Base-by-base conservation (phyloP, 1,139 yeast species). In the Diutina scorzettiae region DNA sequence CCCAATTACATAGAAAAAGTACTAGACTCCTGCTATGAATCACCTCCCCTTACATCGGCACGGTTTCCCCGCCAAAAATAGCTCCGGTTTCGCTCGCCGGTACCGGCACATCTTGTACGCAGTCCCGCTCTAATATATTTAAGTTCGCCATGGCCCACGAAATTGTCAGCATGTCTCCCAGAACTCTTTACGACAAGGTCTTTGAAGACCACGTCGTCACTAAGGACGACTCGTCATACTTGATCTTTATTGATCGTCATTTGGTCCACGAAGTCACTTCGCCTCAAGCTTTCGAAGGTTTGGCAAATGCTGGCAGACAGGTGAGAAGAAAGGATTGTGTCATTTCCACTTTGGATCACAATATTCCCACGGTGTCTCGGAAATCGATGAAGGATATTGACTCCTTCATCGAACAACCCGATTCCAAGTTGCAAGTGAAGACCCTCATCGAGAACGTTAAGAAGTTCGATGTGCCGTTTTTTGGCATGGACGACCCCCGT, bases 261-360 rank as follows among this genome's bases (percentile, higher is more conserved):
- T 71, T 91, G 53, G 95, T 91, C 45, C 98, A 91, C 61, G 98
- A 91, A 66, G 98, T 91, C 44, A 91, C 98, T 1, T 87, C 97
- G 30, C 98, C 98, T 28, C 98, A 91, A 64, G 98, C 98, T 8
- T 91, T 91, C 58, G 98, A 91, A 66, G 97, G 97, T 36, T 74
- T 91, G 54, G 74, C 72, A 51, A 82, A 78, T 55, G 96, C 96
- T 19, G 85, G 83, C 43, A 79, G 98, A 68, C 60, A 63, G 46
- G 96, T 91, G 43, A 81, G 98, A 71, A 78, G 98, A 67, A 70
- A 74, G 8, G 97, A 91, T 63, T 89, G 97, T 66, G 91, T 97
- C 42, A 73, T 91, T 52, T 96, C 96, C 43, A 91, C 98, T 0
- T 96, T 91, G 27, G 98, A 91, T 63, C 98, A 91, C 72, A 91